Evolutionary conservation across 2,329 filamentous ascomycete genomes (phyloP), one percentile per base, ranked within the genome.

Genomic region (Ophiocordyceps sinensis): DNA sequence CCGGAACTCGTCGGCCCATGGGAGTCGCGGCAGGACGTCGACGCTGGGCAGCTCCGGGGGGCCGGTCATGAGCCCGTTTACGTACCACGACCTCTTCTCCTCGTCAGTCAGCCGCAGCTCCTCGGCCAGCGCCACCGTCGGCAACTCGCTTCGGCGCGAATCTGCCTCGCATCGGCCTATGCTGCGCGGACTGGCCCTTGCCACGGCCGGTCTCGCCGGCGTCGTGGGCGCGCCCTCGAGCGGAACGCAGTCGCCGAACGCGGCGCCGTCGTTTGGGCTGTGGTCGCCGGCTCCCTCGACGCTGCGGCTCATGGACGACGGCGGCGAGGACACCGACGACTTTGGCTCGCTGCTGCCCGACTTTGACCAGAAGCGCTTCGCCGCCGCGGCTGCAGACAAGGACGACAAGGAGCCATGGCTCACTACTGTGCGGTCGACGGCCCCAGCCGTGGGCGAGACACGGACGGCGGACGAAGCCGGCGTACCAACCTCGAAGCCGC

Each of bases 321-420:
- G 64, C 8, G 66, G 68, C 17, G 65, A 71, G 17, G 66, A 71
- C 3, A 45, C 50, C 28, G 70, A 72, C 2, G 65, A 70, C n/a
- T 65, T 70, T 30, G 65, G 70, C 38, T 55, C 63, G 39, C 63
- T 73, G 50, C 59, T 74, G 5, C 63, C 73, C 2, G 67, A 75
- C 50, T 75, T 77, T 51, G 65, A 66, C 37, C 59, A 63, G 41
- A 61, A 58, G 46, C 59, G 45, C 6, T 60, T 61, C 41, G 46
- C 52, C 19, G 21, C 19, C 1, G 31, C 13, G 29, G 17, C 17
- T 17, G 17, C 19, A 30, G 15, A n/a, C 15, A 35, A 19, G 5
- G 32, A 35, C 13, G 32, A 35, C 32, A 39, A n/a, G 23, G 13
- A 37, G 26, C 7, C 28, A 9, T 23, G 14, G 15, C 28, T 17